Base-by-base conservation (phyloP, 73 alveolate species). In the Paramecium caudatum region DNA sequence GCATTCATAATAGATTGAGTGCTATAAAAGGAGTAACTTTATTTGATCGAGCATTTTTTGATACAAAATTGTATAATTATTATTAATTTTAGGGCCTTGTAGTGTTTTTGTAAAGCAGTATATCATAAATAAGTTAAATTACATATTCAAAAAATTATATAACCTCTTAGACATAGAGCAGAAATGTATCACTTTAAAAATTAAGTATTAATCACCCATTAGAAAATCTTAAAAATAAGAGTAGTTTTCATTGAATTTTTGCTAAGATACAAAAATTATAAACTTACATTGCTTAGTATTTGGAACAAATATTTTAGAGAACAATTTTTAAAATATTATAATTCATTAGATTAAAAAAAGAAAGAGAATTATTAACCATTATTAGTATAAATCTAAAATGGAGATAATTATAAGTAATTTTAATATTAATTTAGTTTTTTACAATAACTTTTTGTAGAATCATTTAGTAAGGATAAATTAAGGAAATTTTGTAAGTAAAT, bases 21-120 rank as follows among this genome's bases (percentile, higher is more conserved):
- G 68, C 43, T 0, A 4, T 37, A 9, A 74, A 74, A 41, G 88
- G 88, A 39, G 17, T 74, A 6, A 41, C 88, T 9, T 27, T 74
- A 8, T 74, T 15, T 37, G 88, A 74, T 74, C 36, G 88, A 74
- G 62, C 19, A 17, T 74, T 27, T 21, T 74, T 74, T 21, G 88
- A 74, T 45, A 27, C 55, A 21, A 74, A 74, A 74, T 17, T 74
- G 68, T 74, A 27, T 21, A 45, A 39, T 19, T 41, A 74, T 74
- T 1, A 3, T 68, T 25, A 13, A 30, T 34, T 25, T n/a, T 34
- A 68, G 84, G 13, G 84, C 50, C 34, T 15, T 43, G 0, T 34
- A 7, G 19, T 34, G 30, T 2, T 74, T 74, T 74, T 39, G 69
- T 74, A 41, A 32, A 39, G 43, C 43, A 41, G 46, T 74, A 5